Conservation (phyloP, 495 filamentous ascomycete genomes). For the Podospora didyma region DNA sequence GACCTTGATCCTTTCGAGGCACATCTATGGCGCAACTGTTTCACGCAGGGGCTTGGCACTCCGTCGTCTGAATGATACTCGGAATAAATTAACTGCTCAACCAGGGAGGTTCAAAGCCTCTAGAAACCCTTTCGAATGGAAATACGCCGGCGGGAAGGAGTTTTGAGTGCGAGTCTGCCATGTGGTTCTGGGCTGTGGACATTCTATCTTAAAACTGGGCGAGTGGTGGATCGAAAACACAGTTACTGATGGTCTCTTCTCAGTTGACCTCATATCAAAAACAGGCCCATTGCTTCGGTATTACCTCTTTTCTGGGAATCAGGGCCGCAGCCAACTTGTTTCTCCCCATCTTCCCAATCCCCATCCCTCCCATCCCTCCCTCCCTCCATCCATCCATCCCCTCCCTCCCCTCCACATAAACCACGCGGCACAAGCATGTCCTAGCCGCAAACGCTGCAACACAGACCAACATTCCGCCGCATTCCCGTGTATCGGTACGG, state of each 20-base stretch:
- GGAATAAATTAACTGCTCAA: slow-evolving; percentile 1
- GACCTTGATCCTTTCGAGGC: slow-evolving; percentile 12
- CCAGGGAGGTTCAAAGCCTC: background rate
- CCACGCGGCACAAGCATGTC: background rate
- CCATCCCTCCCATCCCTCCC: no score
- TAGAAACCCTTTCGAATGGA: no score
- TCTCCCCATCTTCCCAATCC: no score
- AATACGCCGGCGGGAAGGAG: no score
- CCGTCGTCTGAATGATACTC: slow-evolving; percentile 4
- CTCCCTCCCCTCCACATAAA: background rate
- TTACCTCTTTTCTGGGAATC: no score
- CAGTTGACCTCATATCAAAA: background rate
- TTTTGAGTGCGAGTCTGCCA: background rate
- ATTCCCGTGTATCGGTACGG: background rate
- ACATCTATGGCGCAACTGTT: slow-evolving; percentile 14
- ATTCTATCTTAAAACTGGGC: background rate
- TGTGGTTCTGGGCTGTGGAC: background rate
- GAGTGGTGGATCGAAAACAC: background rate
- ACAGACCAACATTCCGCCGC: background rate
- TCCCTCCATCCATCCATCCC: no score
- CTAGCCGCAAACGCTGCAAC: background rate
- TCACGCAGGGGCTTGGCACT: slow-evolving; percentile 9
- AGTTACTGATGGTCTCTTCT: background rate
- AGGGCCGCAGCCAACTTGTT: no score
- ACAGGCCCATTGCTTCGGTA: background rate